phyloP scores from a whole-genome alignment of 2,329 filamentous ascomycete species.

The Stagonosporopsis chrysanthemi region DNA sequence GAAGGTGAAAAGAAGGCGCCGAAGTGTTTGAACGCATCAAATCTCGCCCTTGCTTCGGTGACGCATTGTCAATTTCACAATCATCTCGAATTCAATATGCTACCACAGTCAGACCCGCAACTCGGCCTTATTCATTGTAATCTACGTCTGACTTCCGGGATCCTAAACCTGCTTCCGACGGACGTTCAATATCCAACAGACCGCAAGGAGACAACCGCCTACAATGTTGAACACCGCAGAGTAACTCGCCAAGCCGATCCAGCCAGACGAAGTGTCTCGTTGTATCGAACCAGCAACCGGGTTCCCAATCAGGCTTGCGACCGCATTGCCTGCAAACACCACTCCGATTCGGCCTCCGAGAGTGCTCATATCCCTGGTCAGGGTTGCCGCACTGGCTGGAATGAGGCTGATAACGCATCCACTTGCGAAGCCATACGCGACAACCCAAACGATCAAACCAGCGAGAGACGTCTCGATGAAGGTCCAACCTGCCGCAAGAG shows the following conservation, averaged over 20 bases:
- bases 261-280: slow-evolving; percentile 6
- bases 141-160: neutral
- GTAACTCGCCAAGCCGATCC: slow-evolving; percentile 20
- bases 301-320: slow-evolving; percentile 33
- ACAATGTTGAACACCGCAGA: slow-evolving; percentile 20
- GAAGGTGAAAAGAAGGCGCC: neutral
- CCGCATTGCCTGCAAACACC: slow-evolving; percentile 30
- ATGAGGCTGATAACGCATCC: slow-evolving; percentile 29
- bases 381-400: slow-evolving; percentile 23
- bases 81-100: neutral
- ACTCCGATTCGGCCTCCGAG: slow-evolving; percentile 33
- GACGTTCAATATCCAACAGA: slow-evolving; percentile 14
- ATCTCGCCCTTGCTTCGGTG: neutral
- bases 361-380: slow-evolving; percentile 30
- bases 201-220: slow-evolving; percentile 15
- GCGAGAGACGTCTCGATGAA: slow-evolving; percentile 21
- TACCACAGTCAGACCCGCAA: neutral
- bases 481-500: slow-evolving; percentile 51
- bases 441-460: slow-evolving; percentile 23
- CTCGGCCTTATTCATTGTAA: neutral
- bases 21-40: neutral
- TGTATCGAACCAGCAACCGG: slow-evolving; percentile 33
- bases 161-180: neutral
- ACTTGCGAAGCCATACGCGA: slow-evolving; percentile 28
- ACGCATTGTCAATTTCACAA: neutral